A percentile compares a stretch with the other conserved stretches of the same genome.
Conservation (phyloP, 2,329 filamentous ascomycete species). For the Torrubiellomyces zombiae region DNA sequence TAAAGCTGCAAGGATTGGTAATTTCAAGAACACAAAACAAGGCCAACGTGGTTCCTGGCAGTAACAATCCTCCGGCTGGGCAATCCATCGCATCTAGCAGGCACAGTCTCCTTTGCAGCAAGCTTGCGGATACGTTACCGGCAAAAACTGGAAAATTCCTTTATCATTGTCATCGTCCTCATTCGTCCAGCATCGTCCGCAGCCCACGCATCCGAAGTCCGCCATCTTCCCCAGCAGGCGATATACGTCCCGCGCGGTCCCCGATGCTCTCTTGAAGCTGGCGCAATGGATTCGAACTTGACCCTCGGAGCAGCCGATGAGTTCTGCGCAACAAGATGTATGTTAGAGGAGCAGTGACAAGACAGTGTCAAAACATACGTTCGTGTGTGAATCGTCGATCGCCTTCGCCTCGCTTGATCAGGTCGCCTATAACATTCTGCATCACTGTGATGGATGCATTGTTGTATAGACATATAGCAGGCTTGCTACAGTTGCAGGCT, state of each 20-base stretch:
- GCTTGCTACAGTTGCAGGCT: constrained; percentile 8
- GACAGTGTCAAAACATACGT: constrained; percentile 1
- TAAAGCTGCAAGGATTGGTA: no score
- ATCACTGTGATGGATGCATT: constrained; percentile 4
- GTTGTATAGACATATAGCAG: constrained; percentile 5
- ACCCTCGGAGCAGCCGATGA: constrained; percentile 7
- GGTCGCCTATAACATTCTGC: constrained; percentile 4
- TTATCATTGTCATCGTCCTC: constrained; percentile 7
- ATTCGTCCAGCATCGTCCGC: constrained; percentile 8
- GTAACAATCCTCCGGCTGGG: no score
- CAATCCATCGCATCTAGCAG: no score
- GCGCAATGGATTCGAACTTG: constrained; percentile 5
- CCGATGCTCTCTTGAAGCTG: constrained; percentile 7
- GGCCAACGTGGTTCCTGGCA: no score
- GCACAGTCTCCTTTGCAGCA: constrained; percentile 7
- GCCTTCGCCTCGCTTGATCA: constrained; percentile 4
- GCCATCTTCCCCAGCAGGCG: constrained; percentile 5
- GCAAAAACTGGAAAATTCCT: no score
- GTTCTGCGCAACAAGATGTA: constrained; percentile 3
- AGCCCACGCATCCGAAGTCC: constrained; percentile 6
- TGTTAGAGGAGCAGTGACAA: background rate
- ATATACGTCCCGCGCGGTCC: constrained; percentile 5
- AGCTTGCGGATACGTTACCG: constrained; percentile 5
- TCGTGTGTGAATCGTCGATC: constrained; percentile 4
- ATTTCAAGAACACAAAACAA: no score